Evolutionary conservation across 169 alveolate genomes (phyloP).

Genomic region (Eimeria praecox): DNA sequence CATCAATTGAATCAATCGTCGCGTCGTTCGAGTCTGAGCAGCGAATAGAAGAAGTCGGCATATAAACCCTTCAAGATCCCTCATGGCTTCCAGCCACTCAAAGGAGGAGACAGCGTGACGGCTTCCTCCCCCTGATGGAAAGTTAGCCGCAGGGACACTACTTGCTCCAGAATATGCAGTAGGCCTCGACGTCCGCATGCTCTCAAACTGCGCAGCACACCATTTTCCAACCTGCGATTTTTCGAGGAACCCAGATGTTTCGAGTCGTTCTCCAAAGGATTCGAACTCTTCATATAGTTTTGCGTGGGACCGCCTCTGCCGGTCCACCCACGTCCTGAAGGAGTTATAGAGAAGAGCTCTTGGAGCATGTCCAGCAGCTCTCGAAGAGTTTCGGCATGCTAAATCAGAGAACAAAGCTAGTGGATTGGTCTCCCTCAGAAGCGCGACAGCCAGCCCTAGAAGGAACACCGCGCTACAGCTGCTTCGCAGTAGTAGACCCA

Average conservation of each 20-base stretch:
- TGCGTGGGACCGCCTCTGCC: conserved; percentile 45
- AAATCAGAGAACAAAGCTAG: neutral
- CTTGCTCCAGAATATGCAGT: neutral
- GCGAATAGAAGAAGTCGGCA: conserved; percentile 4
- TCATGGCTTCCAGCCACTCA: neutral
- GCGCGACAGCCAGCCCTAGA: neutral
- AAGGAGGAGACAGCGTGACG: neutral
- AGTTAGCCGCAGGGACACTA: neutral
- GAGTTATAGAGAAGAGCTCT: conserved; percentile 18
- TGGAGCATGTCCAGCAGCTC: neutral
- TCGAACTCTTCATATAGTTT: conserved; percentile 2
- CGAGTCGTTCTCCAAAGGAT: neutral
- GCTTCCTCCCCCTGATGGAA: neutral
- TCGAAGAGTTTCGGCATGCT: neutral
- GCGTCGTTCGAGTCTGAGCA: conserved; percentile 19
- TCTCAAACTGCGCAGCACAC: conserved; percentile 7
- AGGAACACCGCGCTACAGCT: conserved; percentile 23
- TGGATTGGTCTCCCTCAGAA: conserved; percentile 28
- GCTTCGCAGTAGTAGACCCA: conserved; percentile 57
- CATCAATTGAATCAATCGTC: conserved; percentile 33
- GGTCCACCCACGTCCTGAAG: conserved; percentile 54
- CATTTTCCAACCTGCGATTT: neutral
- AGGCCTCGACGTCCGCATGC: neutral
- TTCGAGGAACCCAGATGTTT: neutral
- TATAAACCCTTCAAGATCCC: conserved; percentile 17